These are phyloP conservation scores for Grigorovia humatica DNA, from an alignment of 805 yeast genomes.

Conservation along the genomic window DNA sequence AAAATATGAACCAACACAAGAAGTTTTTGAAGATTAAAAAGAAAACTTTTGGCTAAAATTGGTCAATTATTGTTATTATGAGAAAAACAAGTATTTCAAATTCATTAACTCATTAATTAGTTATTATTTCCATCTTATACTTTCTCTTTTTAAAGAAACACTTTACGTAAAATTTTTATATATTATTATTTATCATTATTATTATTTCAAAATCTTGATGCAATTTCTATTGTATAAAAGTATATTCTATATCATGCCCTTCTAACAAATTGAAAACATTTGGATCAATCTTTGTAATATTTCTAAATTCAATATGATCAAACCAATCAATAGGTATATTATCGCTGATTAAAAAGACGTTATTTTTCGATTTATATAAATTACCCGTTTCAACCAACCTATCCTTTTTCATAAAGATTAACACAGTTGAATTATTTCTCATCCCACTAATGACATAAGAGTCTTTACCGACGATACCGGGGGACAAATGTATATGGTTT, in stretches of 20 bases:
- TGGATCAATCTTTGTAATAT: not conserved
- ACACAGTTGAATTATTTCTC: conserved; percentile 42
- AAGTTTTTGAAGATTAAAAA: conserved; percentile 14
- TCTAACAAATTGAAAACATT: conserved; percentile 2
- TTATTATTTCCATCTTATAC: not conserved
- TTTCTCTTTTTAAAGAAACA: not conserved
- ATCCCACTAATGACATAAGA: conserved; percentile 61
- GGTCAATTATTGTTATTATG: no score
- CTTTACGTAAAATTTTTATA: not conserved
- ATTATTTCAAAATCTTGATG: not conserved
- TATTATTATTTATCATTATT: not conserved
- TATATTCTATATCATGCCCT: conserved; percentile 7
- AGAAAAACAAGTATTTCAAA: no score
- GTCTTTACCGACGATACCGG: conserved; percentile 37
- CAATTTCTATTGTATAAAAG: conserved; percentile 1
- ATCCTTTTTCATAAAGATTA: conserved; percentile 51
- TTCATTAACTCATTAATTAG: not conserved
- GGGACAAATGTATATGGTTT: conserved; percentile 80
- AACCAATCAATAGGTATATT: conserved; percentile 26
- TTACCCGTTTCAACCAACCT: conserved; percentile 12
- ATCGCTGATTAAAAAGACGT: conserved; percentile 64
- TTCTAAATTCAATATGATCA: conserved; percentile 15
- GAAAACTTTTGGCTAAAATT: not conserved
- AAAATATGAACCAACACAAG: conserved; percentile 19
- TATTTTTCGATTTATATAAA: conserved; percentile 58